Evolutionary conservation across 495 filamentous ascomycete species (phyloP).

Genomic region (Aspergillus conjunctus): DNA sequence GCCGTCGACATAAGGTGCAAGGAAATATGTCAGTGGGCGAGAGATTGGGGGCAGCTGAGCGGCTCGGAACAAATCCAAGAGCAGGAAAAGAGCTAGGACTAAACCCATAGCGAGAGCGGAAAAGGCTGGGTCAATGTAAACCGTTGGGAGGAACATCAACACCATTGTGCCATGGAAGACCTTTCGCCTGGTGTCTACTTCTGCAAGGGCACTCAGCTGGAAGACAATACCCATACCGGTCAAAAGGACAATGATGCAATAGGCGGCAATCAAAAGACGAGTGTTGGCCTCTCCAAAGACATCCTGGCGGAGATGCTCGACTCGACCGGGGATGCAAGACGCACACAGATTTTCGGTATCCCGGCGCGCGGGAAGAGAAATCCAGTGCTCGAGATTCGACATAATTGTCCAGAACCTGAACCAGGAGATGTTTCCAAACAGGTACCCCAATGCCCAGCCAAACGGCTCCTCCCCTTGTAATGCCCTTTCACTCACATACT

Average conservation of each 20-base stretch:
- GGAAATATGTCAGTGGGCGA: slow-evolving; percentile 75
- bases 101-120: slow-evolving; percentile 73
- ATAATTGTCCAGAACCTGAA: slow-evolving; percentile 68
- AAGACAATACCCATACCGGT: slow-evolving; percentile 74
- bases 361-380: slow-evolving; percentile 64
- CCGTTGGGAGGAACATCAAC: slow-evolving; percentile 84
- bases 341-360: slow-evolving; percentile 31
- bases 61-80: slow-evolving; percentile 86
- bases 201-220: slow-evolving; percentile 66
- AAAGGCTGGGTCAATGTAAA: slow-evolving; percentile 83
- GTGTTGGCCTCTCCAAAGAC: slow-evolving; percentile 75
- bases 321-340: slow-evolving; percentile 55
- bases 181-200: slow-evolving; percentile 97
- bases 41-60: slow-evolving; percentile 89
- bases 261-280: slow-evolving; percentile 73
- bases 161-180: slow-evolving; percentile 99
- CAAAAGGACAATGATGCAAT: slow-evolving; percentile 69
- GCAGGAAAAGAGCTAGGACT: slow-evolving; percentile 77
- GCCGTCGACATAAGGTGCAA: slow-evolving; percentile 93
- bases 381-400: slow-evolving; percentile 71
- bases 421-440: slow-evolving; percentile 75
- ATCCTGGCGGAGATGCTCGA: slow-evolving; percentile 56
- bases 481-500: slow-evolving; percentile 65
- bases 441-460: slow-evolving; percentile 88
- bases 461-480: slow-evolving; percentile 77